A percentile compares a stretch with the other conserved stretches of the same genome.
phyloP scores from a whole-genome alignment of 2,329 filamentous ascomycete genomes.

The Alternaria burnsii region DNA sequence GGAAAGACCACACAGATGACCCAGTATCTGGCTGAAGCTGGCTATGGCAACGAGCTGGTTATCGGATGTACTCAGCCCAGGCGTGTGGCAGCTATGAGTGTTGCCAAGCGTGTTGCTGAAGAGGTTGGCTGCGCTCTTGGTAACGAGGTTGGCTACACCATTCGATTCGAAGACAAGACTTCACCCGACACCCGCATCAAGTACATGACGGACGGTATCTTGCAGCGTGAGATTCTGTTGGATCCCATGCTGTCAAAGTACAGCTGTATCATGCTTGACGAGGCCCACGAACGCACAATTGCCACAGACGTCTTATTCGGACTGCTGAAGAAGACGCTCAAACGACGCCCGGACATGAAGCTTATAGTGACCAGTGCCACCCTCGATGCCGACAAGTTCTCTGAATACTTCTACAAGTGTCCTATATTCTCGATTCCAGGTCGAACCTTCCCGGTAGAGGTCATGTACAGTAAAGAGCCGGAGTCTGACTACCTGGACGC shows the following conservation, averaged over 20 bases:
- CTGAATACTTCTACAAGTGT: conserved; percentile 92
- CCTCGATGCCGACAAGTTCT: conserved; percentile 97
- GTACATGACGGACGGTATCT: conserved; percentile 99
- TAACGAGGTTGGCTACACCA: conserved; percentile 97
- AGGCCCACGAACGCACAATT: conserved; percentile 96
- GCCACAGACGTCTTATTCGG: conserved; percentile 98
- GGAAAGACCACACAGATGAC: conserved; percentile 98
- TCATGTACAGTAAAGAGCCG: conserved; percentile 93
- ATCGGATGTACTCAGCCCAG: conserved; percentile 97
- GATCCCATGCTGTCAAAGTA: conserved; percentile 92
- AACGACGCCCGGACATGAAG: conserved; percentile 87
- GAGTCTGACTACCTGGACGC: conserved; percentile 96
- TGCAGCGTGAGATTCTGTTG: conserved; percentile 94
- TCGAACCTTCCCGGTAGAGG: conserved; percentile 92
- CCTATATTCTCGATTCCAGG: conserved; percentile 98
- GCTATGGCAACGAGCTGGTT: conserved; percentile 85
- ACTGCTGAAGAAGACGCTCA: conserved; percentile 87
- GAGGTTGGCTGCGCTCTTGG: conserved; percentile 95
- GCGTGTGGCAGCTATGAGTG: conserved; percentile 97
- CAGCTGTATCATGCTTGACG: conserved; percentile 97
- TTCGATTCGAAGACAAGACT: conserved; percentile 97
- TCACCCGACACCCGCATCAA: conserved; percentile 89
- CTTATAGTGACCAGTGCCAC: conserved; percentile 99
- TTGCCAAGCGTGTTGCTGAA: conserved; percentile 95
- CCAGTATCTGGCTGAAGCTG: conserved; percentile 92